Percentiles rank a stretch among this genome's conserved stretches.
These are phyloP conservation scores for Gracilaria caudata DNA, from an alignment of 23 red algal species.

Conservation along the genomic window DNA sequence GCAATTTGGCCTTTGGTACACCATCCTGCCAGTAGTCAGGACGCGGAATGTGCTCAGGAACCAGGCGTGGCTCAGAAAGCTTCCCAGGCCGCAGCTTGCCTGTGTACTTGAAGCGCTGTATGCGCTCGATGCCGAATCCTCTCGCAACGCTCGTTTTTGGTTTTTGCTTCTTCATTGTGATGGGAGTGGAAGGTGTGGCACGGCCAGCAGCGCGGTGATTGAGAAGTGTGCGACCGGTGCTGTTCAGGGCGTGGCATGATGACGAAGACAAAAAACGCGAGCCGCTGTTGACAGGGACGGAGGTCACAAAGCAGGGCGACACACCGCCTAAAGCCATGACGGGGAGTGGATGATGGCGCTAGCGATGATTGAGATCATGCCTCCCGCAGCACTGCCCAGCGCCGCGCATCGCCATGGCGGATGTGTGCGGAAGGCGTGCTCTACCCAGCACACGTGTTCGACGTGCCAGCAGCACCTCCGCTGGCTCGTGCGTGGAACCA, in stretches of 20 bases:
- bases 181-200: background rate
- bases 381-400: too few species aligned
- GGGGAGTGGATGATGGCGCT: too few species aligned
- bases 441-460: too few species aligned
- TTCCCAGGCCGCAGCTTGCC: slow-evolving; percentile 84
- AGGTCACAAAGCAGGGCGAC: background rate
- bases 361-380: too few species aligned
- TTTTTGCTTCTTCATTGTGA: slow-evolving; percentile 55
- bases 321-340: background rate
- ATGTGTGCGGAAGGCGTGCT: too few species aligned
- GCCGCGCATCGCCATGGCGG: too few species aligned
- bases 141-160: background rate
- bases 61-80: slow-evolving; percentile 58
- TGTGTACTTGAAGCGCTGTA: slow-evolving; percentile 72
- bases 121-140: slow-evolving; percentile 41
- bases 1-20: slow-evolving; percentile 21
- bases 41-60: slow-evolving; percentile 68
- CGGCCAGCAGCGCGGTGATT: background rate
- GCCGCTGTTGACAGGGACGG: background rate
- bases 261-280: slow-evolving; percentile 10
- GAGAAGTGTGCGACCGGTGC: background rate
- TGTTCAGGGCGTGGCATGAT: background rate
- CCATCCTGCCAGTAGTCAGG: slow-evolving; percentile 85
- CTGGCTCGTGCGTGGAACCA: too few species aligned
- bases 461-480: too few species aligned